Conservation (phyloP, 2,329 filamentous ascomycete species). For the Periconia sp. region DNA sequence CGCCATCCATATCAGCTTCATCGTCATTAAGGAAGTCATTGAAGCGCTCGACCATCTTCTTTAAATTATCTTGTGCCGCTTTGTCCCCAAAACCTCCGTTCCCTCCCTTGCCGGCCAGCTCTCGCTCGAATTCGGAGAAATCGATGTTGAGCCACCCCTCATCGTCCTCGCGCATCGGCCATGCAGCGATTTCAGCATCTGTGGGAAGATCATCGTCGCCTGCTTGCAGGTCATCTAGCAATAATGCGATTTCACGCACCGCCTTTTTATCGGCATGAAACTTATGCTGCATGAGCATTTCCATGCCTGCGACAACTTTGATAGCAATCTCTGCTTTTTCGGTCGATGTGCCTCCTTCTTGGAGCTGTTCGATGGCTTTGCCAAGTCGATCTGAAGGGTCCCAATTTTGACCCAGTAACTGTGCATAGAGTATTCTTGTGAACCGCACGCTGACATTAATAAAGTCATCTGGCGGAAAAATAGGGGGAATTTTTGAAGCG, state of each 20-base stretch:
- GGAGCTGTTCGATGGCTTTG: conserved; percentile 44
- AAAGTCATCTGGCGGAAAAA: conserved; percentile 78
- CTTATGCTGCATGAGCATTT: conserved; percentile 77
- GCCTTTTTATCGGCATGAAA: conserved; percentile 71
- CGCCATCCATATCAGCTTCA: conserved; percentile 78
- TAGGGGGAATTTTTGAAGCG: conserved; percentile 56
- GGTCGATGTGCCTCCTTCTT: conserved; percentile 39
- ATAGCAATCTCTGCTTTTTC: conserved; percentile 73
- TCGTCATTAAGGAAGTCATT: conserved; percentile 91
- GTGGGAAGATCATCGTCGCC: conserved; percentile 75
- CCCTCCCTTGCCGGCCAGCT: conserved; percentile 64
- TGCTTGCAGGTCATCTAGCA: conserved; percentile 76
- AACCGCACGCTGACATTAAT: conserved; percentile 81
- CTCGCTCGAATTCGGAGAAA: conserved; percentile 85
- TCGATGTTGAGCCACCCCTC: conserved; percentile 93
- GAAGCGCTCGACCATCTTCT: conserved; percentile 92
- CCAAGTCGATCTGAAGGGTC: conserved; percentile 65
- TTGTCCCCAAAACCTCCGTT: conserved; percentile 64
- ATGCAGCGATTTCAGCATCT: conserved; percentile 73
- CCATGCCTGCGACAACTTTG: conserved; percentile 89
- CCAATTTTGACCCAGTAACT: conserved; percentile 86
- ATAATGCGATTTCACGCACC: conserved; percentile 75
- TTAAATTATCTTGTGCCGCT: conserved; percentile 74
- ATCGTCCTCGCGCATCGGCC: conserved; percentile 77
- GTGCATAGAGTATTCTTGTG: conserved; percentile 88